Base-by-base conservation (phyloP, 371 early-diverging fungal genomes). In the Mucor plumbeus region DNA sequence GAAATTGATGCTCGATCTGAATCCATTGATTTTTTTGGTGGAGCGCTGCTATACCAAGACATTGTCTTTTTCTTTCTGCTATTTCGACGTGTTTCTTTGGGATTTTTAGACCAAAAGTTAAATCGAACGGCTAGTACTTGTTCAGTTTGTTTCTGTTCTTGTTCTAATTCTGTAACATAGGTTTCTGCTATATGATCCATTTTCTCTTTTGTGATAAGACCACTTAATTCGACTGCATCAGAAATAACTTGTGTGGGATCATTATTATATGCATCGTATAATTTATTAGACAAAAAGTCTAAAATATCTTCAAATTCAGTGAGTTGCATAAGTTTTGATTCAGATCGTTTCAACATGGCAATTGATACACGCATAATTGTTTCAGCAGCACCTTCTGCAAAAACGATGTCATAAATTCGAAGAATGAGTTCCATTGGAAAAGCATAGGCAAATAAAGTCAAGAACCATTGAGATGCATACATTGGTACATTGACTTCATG, bases 381-480 rank as follows among this genome's bases (percentile, higher is more conserved):
- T 68, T 92, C 94, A 3, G 92, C 87, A 11, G 91, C 87, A 39
- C 97, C 96, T 76, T 96, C 95, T 0, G 90, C 88, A 73, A 96
- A 92, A 14, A 94, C 79, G n/a, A 96, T 89, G 71, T 95, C 95
- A 67, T 92, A 87, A 31, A 94, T 91, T 21, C 95, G 87, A 63
- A 89, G 80, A 9, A 95, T 93, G 43, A 92, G 73, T 11, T 82
- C 77, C 63, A 95, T 83, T 15, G 95, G 95, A 73, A 94, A 92
- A 9, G 89, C 87, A 79, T 94, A 94, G 0, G 95, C 93, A 81
- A 96, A 96, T 50, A 94, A 64, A 3, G 96, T 96, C 86, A 96
- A 82, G 76, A 95, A 93, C 98, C 97, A 95, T 72, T 93, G 94
- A 8, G 94, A 91, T 2, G 92, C 97, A 60, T 94, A 99, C 95